These are phyloP conservation scores for Epichloe sp. DNA, from an alignment of 2,329 filamentous ascomycete species.

Conservation along the genomic window DNA sequence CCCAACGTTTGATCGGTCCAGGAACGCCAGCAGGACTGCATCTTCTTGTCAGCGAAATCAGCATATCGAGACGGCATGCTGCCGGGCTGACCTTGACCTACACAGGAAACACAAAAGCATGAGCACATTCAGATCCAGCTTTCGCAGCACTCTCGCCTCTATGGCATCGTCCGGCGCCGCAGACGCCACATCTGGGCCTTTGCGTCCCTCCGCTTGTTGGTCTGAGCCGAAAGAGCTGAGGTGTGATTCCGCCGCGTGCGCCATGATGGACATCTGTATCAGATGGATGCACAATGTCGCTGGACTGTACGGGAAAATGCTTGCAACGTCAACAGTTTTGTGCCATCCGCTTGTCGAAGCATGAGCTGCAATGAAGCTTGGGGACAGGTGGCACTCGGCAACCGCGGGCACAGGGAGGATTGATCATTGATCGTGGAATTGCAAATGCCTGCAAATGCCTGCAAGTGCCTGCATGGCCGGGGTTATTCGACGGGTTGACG, in stretches of 20 bases:
- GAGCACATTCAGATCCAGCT: conserved; percentile 1
- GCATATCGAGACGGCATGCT: background rate
- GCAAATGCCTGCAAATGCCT: too few species aligned
- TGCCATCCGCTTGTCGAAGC: too few species aligned
- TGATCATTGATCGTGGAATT: too few species aligned
- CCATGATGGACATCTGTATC: background rate
- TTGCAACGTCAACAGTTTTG: too few species aligned
- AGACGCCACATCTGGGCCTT: background rate
- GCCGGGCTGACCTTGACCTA: background rate
- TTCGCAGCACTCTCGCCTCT: background rate
- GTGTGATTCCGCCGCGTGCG: background rate
- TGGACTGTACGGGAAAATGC: background rate
- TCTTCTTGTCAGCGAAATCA: background rate
- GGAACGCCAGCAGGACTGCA: conserved; percentile 9
- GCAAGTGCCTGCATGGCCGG: too few species aligned
- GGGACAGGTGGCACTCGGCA: too few species aligned
- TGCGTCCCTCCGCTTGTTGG: background rate
- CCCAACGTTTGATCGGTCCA: conserved; percentile 12
- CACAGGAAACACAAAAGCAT: conserved; percentile 1
- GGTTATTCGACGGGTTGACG: too few species aligned
- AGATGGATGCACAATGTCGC: background rate
- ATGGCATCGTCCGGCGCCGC: background rate
- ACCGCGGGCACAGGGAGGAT: too few species aligned
- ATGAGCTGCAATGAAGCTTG: too few species aligned
- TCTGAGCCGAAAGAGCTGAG: background rate